phyloP scores from a whole-genome alignment of 2,329 filamentous ascomycete genomes.

The Mycogone perniciosa region DNA sequence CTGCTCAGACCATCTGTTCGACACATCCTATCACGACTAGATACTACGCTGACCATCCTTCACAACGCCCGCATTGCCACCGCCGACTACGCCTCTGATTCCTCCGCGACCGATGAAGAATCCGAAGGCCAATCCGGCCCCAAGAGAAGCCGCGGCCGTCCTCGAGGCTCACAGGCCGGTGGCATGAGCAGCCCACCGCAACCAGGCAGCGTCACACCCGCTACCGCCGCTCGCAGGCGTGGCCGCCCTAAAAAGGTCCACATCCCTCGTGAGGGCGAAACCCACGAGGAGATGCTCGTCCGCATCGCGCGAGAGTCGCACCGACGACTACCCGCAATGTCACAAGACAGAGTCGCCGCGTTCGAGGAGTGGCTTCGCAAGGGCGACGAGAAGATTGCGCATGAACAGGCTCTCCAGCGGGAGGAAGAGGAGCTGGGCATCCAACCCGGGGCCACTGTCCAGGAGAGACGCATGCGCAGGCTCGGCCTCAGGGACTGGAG shows the following conservation, averaged over 20 bases:
- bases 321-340: conserved; percentile 22
- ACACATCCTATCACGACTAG: conserved; percentile 64
- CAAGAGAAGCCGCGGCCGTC: conserved; percentile 24
- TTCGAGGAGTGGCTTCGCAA: conserved; percentile 30
- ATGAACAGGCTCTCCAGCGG: conserved; percentile 3
- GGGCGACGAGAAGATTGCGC: conserved; percentile 22
- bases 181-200: conserved; percentile 1
- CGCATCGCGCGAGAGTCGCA: conserved; percentile 41
- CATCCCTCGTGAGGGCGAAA: conserved; percentile 37
- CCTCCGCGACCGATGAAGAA: conserved; percentile 34
- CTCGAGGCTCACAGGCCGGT: conserved; percentile 15
- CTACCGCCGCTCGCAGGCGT: conserved; percentile 16
- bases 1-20: conserved; percentile 63
- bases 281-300: conserved; percentile 38
- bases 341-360: conserved; percentile 22
- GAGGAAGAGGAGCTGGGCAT: conserved; percentile 14
- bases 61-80: conserved; percentile 57
- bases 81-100: conserved; percentile 33
- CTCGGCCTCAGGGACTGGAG: conserved; percentile 69
- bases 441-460: conserved; percentile 16
- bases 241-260: conserved; percentile 38
- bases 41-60: conserved; percentile 62
- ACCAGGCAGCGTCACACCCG: conserved; percentile 8
- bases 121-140: conserved; percentile 23
- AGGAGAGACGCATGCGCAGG: conserved; percentile 23